phyloP scores from a whole-genome alignment of 805 yeast genomes.

The Cyberlindnera petersonii region DNA sequence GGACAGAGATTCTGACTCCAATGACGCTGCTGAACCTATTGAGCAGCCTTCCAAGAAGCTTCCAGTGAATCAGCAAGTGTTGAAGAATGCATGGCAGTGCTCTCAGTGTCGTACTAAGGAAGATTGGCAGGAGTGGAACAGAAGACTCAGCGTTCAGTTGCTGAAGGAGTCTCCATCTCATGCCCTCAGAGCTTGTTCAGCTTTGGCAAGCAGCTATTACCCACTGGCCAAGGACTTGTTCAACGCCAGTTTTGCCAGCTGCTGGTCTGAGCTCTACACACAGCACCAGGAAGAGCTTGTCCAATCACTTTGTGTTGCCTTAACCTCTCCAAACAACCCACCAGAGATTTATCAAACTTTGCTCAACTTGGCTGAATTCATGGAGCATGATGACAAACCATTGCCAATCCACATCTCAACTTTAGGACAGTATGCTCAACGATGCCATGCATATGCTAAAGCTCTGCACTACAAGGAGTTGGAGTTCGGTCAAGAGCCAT shows the following conservation, averaged over 20 bases:
- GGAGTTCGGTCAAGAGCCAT: conserved; percentile 90
- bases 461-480: conserved; percentile 94
- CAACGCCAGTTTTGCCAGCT: conserved; percentile 91
- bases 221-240: conserved; percentile 88
- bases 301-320: conserved; percentile 77
- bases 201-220: conserved; percentile 78
- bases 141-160: conserved; percentile 78
- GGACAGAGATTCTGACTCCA: conserved; percentile 50
- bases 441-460: conserved; percentile 96
- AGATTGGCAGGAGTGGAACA: conserved; percentile 98
- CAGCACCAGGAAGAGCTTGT: conserved; percentile 88
- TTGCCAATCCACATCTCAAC: conserved; percentile 88
- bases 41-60: conserved; percentile 71
- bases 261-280: conserved; percentile 90
- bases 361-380: conserved; percentile 86
- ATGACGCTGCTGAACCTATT: conserved; percentile 41
- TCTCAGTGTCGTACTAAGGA: conserved; percentile 84
- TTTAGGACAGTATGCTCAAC: conserved; percentile 86
- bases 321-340: conserved; percentile 86
- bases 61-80: conserved; percentile 58
- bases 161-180: conserved; percentile 92
- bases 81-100: conserved; percentile 89
- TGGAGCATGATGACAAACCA: conserved; percentile 97
- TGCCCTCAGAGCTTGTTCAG: conserved; percentile 89
- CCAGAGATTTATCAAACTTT: conserved; percentile 93